phyloP scores from a whole-genome alignment of 176 grass and related monocot genomes.

The Elymus sibiricus region DNA sequence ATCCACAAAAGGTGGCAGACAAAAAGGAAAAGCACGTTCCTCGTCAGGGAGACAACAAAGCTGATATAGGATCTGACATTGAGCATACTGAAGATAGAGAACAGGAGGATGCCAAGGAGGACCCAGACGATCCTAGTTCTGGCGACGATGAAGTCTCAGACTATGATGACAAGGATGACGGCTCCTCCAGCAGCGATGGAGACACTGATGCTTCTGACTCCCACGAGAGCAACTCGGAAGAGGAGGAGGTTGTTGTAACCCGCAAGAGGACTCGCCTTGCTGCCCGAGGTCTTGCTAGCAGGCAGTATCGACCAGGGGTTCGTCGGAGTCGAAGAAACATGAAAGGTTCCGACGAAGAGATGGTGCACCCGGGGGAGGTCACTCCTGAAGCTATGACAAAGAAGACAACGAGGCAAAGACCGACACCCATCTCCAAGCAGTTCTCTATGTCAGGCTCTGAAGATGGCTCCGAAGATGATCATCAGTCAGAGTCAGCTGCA shows the following conservation, averaged over 20 bases:
- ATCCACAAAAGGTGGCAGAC: constrained; percentile 12
- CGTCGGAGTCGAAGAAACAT: constrained; percentile 54
- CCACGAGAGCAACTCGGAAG: constrained; percentile 10
- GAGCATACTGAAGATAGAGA: constrained; percentile 19
- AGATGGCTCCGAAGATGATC: constrained; percentile 34
- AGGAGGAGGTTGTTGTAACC: constrained; percentile 27
- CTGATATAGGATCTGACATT: constrained; percentile 25
- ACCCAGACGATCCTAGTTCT: constrained; percentile 27
- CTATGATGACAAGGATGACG: constrained; percentile 36
- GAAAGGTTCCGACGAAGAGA: constrained; percentile 26
- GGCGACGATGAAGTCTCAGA: constrained; percentile 35
- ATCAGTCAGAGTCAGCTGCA: background rate
- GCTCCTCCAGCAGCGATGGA: constrained; percentile 15
- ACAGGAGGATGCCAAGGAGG: constrained; percentile 23
- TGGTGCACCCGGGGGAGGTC: constrained; percentile 6
- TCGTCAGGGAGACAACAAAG: background rate
- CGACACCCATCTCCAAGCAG: constrained; percentile 41
- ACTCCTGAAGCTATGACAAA: constrained; percentile 45
- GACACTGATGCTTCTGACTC: constrained; percentile 28
- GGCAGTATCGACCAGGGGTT: constrained; percentile 21
- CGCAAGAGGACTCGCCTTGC: constrained; percentile 29
- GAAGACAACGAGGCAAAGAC: constrained; percentile 56
- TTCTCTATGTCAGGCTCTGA: constrained; percentile 30
- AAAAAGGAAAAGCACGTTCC: constrained; percentile 24
- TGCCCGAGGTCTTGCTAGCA: constrained; percentile 9